Conservation (phyloP, 331 rosid species). For the Quercus tomentella region DNA sequence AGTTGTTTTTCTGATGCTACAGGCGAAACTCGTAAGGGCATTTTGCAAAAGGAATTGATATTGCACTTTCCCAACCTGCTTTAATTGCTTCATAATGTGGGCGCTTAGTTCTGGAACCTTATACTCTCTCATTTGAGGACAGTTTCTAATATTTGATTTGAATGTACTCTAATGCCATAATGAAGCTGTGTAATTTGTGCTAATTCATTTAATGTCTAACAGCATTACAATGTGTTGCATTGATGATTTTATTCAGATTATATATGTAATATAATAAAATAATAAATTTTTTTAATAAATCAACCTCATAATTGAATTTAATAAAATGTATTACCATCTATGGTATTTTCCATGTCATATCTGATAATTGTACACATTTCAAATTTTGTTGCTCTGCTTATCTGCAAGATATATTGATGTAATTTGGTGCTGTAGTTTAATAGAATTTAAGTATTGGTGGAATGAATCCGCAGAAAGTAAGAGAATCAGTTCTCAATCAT, state of each 20-base stretch:
- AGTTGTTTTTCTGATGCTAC: no score
- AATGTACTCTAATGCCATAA: not conserved
- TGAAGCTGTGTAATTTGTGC: not conserved
- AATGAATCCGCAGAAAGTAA: conserved; percentile 40
- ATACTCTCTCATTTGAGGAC: not conserved
- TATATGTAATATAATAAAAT: no score
- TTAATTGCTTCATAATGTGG: no score
- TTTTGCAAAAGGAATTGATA: no score
- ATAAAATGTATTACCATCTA: not conserved
- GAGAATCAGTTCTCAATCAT: conserved; percentile 34
- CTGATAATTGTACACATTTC: not conserved
- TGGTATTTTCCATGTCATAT: not conserved
- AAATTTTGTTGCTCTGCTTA: not conserved
- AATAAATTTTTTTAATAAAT: no score
- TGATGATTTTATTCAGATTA: not conserved
- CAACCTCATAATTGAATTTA: no score
- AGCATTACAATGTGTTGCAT: not conserved
- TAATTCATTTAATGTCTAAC: not conserved
- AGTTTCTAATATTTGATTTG: not conserved
- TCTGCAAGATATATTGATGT: not conserved
- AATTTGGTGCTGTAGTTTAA: not conserved
- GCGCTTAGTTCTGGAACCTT: no score
- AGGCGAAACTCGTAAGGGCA: no score
- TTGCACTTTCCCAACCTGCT: no score
- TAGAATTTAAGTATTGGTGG: not conserved